Base-by-base conservation (phyloP, 768 basidiomycete genomes). In the Lactarius quietus region DNA sequence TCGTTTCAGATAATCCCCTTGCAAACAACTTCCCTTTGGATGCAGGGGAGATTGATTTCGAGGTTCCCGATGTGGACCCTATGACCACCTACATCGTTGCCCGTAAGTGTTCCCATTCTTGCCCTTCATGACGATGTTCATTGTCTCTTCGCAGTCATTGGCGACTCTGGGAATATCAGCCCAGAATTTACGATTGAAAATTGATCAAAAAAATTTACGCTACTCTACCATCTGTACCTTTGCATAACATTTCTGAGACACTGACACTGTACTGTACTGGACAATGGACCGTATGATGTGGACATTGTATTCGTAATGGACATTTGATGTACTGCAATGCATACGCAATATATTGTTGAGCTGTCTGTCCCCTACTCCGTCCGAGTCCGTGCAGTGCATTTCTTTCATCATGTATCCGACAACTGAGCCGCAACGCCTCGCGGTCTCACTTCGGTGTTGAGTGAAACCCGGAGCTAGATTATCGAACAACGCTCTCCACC, bases 81-180 rank as follows among this genome's bases (percentile, higher is more conserved):
- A 71, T 80, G 38, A 66, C 75, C 45, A 77, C 84, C 73, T 91
- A 88, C 68, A 80, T 86, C 61, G 75, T 91, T 71, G 86, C 83
- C 65, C 71, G 89, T 89, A 72, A 78, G 88, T 84, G n/a, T 38
- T 4, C 33, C 62, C 6, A 17, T 7, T 23, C 15, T 29, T 54
- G 26, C 29, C 36, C 14, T 23, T 31, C 43, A n/a, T 63, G 9
- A 59, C 63, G 52, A 57, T 17, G 15, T 29, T 62, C 28, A 63
- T 63, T 29, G 64, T 26, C 2, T 70, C 26, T 8, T 39, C 5
- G 58, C 64, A 89, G 88, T 88, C 48, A 77, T 86, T 68, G 89
- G 89, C 31, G 84, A 87, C 70, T 88, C 86, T 17, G 89, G 89
- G 14, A 84, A 92, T 67, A 68, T 73, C 10, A 87, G 83, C 70